Evolutionary conservation across 495 filamentous ascomycete genomes (phyloP), one percentile per base, ranked within the genome.

Genomic region (Chaetomium cochliodes): DNA sequence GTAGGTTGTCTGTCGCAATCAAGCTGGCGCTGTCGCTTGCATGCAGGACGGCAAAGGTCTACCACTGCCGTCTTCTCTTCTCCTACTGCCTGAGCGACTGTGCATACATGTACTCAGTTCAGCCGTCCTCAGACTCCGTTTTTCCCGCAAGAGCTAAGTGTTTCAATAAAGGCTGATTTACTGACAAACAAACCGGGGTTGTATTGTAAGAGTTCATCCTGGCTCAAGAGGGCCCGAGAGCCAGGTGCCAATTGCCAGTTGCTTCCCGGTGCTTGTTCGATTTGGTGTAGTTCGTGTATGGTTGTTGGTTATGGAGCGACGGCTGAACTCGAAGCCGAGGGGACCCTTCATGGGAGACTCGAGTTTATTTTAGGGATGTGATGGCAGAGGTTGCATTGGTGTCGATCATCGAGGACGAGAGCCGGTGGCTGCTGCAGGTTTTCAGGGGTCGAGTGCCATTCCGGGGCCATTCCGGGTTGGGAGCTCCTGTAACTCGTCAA

Each of bases 141-240:
- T 37, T 18, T 49, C 18, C 47, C 47, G 30, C 30, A 20, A 26
- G 54, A 33, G 55, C 18, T 39, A 42, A 54, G 46, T 41, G 65
- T 63, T 63, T 67, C 57, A 64, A 61, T 64, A 67, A 23, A 67
- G 65, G 55, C 56, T 60, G 61, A 64, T 56, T 44, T 64, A 26
- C 20, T 44, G 26, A 57, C 18, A 50, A 12, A 25, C 28, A 30
- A 30, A 30, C 28, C 28, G 28, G 28, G 28, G 28, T 30, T 30
- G 28, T 30, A 30, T 30, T 30, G 28, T 30, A 30, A 30, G 28
- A 57, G 25, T 16, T 20, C 18, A 20, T 49, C 44, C 44, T 12
- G 26, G 46, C 46, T 18, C 22, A 42, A 39, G 22, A 12, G 26
- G 42, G 57, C 49, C 49, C 49, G 49, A 16, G 49, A 26, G 49